Percentiles rank a stretch among this genome's conserved stretches.
Evolutionary conservation across 2,329 filamentous ascomycete species (phyloP).

Genomic region (Domatiomyces catenatus): DNA sequence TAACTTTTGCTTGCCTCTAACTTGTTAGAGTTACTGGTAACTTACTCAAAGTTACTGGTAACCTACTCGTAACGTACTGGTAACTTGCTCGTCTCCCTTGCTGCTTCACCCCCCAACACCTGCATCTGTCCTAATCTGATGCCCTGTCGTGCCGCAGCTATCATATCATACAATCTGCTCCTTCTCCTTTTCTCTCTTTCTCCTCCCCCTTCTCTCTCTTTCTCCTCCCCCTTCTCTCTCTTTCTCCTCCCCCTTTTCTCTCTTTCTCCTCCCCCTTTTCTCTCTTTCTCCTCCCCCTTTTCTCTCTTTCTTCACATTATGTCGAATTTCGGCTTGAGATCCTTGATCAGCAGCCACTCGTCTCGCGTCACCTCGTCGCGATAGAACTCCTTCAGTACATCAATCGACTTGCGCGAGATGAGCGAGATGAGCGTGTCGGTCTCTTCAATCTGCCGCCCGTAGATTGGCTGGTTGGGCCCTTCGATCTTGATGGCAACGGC

Average conservation of each 20-base stretch:
- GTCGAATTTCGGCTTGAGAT: constrained; percentile 89
- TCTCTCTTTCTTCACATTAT: constrained; percentile 32
- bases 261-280: neutral
- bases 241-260: neutral
- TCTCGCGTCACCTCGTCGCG: constrained; percentile 73
- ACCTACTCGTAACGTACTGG: too few species aligned
- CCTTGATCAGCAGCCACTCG: constrained; percentile 88
- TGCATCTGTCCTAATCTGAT: too few species aligned
- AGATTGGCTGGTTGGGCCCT: constrained; percentile 77
- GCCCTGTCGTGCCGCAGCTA: too few species aligned
- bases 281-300: too few species aligned
- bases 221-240: neutral
- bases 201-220: neutral
- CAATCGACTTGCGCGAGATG: constrained; percentile 76
- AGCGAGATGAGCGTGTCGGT: constrained; percentile 73
- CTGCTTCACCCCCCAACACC: too few species aligned
- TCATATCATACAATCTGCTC: neutral
- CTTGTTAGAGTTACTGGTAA: too few species aligned
- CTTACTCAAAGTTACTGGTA: too few species aligned
- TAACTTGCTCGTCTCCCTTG: too few species aligned
- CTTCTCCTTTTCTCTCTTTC: neutral
- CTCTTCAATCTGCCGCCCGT: constrained; percentile 90
- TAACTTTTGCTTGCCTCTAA: neutral
- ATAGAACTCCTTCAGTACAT: constrained; percentile 93
- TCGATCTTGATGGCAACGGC: constrained; percentile 97